A percentile compares a stretch with the other conserved stretches of the same genome.
Conservation (phyloP, 2,329 filamentous ascomycete species). For the Chaetomium sp. region DNA sequence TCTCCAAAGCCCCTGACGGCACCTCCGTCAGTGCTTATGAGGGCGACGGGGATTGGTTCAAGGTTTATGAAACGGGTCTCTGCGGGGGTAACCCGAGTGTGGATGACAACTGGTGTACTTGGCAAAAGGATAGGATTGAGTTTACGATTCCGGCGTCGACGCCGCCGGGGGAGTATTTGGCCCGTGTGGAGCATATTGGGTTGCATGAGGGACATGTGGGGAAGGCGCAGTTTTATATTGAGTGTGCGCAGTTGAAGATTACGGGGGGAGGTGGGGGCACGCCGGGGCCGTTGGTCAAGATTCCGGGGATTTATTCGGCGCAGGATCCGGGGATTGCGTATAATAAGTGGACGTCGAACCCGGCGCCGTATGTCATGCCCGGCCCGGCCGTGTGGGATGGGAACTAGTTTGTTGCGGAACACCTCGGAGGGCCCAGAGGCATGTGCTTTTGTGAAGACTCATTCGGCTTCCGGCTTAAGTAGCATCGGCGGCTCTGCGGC, state of each 20-base stretch:
- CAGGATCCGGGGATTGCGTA: conserved; percentile 34
- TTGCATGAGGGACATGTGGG: conserved; percentile 34
- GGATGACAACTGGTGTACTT: conserved; percentile 24
- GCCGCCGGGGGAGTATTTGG: conserved; percentile 38
- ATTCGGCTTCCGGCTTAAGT: too few species aligned
- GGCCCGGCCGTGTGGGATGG: neutral
- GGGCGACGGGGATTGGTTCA: conserved; percentile 28
- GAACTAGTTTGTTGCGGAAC: too few species aligned
- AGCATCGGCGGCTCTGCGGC: too few species aligned
- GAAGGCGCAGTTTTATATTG: conserved; percentile 37
- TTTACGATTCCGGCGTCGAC: conserved; percentile 34
- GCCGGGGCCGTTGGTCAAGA: conserved; percentile 33
- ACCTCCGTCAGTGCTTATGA: conserved; percentile 15
- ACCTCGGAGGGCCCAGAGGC: too few species aligned
- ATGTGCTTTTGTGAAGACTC: too few species aligned
- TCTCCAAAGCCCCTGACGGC: conserved; percentile 31
- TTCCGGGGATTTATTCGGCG: conserved; percentile 48
- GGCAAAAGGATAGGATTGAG: conserved; percentile 24
- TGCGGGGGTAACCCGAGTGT: conserved; percentile 11
- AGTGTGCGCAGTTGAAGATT: conserved; percentile 40
- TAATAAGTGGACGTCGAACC: neutral
- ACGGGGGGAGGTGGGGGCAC: conserved; percentile 31
- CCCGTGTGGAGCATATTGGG: conserved; percentile 41
- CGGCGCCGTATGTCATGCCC: neutral
- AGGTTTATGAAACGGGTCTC: conserved; percentile 26